Conservation (phyloP, 164 flowering plant genomes). For the Vitis riparia region DNA sequence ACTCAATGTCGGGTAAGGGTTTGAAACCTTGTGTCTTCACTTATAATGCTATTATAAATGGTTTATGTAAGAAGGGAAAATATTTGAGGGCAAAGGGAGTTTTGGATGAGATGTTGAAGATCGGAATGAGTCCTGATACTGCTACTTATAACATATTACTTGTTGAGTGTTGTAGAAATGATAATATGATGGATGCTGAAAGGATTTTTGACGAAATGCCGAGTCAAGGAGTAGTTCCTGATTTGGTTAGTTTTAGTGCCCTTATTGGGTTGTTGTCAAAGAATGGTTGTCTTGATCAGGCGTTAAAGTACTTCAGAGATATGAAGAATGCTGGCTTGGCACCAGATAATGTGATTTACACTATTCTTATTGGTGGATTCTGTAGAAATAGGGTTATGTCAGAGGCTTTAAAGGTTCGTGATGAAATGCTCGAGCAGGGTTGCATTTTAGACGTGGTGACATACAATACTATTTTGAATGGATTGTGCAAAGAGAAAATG, state of each 20-base stretch:
- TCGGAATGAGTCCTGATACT: conserved; percentile 69
- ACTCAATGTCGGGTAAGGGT: conserved; percentile 55
- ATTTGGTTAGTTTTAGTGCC: conserved; percentile 72
- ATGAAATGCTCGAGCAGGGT: conserved; percentile 75
- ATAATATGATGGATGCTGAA: conserved; percentile 43
- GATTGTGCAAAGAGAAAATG: conserved; percentile 71
- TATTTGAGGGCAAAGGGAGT: conserved; percentile 53
- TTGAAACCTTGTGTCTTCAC: conserved; percentile 53
- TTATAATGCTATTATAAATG: conserved; percentile 68
- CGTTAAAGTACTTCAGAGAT: conserved; percentile 48
- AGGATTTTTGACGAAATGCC: conserved; percentile 55
- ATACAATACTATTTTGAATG: conserved; percentile 78
- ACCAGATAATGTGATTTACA: conserved; percentile 75
- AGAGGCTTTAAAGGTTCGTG: conserved; percentile 70
- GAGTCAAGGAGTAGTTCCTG: conserved; percentile 46
- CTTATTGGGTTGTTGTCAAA: conserved; percentile 61
- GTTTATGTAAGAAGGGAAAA: conserved; percentile 66
- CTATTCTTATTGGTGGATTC: conserved; percentile 75
- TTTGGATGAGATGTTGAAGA: conserved; percentile 50
- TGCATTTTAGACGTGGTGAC: conserved; percentile 69
- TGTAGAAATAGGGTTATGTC: conserved; percentile 57
- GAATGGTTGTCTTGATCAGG: conserved; percentile 59
- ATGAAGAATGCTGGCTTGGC: conserved; percentile 61
- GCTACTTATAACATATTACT: conserved; percentile 69
- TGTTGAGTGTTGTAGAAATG: conserved; percentile 58